These are phyloP conservation scores for Eruca vesicaria DNA, from an alignment of 441 rosid species.

Conservation along the genomic window DNA sequence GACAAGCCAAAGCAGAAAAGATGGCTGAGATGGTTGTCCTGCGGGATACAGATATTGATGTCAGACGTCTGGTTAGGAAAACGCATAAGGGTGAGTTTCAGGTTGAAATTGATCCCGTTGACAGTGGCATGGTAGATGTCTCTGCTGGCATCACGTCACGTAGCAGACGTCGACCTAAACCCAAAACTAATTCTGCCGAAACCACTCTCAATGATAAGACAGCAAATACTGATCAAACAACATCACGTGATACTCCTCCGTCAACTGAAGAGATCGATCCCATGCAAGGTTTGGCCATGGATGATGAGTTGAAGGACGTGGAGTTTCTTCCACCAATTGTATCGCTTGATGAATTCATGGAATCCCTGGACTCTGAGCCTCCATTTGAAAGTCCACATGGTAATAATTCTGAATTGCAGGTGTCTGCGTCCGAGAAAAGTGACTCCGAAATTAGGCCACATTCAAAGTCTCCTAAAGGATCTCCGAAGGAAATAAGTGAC, in stretches of 20 bases:
- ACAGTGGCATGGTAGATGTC: slow-evolving; percentile 58
- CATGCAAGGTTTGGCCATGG: slow-evolving; percentile 58
- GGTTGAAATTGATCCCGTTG: slow-evolving; percentile 78
- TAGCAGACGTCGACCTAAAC: slow-evolving; percentile 28
- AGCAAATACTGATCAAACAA: slow-evolving; percentile 39
- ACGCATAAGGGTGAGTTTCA: slow-evolving; percentile 97
- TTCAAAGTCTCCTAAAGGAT: slow-evolving; percentile 26
- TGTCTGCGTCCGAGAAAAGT: slow-evolving; percentile 42
- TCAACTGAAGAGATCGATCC: slow-evolving; percentile 50
- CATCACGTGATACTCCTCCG: slow-evolving; percentile 49
- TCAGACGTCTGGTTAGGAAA: slow-evolving; percentile 84
- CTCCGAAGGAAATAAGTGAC: slow-evolving; percentile 41
- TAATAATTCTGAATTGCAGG: slow-evolving; percentile 35
- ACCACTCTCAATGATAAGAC: slow-evolving; percentile 33
- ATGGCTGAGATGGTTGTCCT: slow-evolving; percentile 95
- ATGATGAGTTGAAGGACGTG: slow-evolving; percentile 77
- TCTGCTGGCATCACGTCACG: slow-evolving; percentile 51
- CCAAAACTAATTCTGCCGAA: slow-evolving; percentile 30
- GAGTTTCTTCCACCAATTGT: slow-evolving; percentile 93
- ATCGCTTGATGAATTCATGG: slow-evolving; percentile 94
- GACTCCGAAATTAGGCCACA: slow-evolving; percentile 35
- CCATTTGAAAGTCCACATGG: slow-evolving; percentile 68
- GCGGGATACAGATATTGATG: slow-evolving; percentile 78
- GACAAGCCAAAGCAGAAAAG: slow-evolving; percentile 95
- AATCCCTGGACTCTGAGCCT: slow-evolving; percentile 85